Conservation (phyloP, 768 basidiomycete species). For the Sporobolomyces phaffii region DNA sequence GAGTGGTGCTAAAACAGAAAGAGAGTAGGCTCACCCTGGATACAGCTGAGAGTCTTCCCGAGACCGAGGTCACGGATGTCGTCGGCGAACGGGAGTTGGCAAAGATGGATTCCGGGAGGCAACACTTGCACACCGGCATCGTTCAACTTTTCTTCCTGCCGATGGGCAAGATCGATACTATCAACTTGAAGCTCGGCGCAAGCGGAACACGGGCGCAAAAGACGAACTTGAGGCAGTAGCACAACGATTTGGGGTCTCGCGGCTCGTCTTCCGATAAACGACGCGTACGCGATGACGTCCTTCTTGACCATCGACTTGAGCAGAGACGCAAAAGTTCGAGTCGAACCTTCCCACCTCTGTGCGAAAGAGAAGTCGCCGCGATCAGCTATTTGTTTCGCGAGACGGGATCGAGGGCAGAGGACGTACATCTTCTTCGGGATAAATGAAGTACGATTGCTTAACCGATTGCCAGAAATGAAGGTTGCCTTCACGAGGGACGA, state of each 20-base stretch:
- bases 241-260: constrained; percentile 73
- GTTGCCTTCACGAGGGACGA: constrained; percentile 57
- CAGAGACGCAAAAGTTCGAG: constrained; percentile 80
- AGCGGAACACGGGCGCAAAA: too few species aligned
- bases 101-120: constrained; percentile 86
- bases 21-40: constrained; percentile 17
- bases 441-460: constrained; percentile 84
- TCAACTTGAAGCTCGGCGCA: too few species aligned
- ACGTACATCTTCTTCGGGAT: constrained; percentile 79
- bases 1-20: too few species aligned
- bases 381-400: background rate
- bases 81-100: constrained; percentile 89
- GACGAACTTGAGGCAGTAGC: constrained; percentile 73
- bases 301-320: constrained; percentile 75
- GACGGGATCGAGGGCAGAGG: background rate
- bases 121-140: constrained; percentile 63
- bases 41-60: constrained; percentile 59
- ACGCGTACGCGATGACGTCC: constrained; percentile 70
- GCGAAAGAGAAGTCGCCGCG: background rate
- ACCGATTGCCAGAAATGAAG: constrained; percentile 81
- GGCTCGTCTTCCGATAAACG: constrained; percentile 59
- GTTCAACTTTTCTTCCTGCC: constrained; percentile 63
- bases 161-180: too few species aligned
- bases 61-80: constrained; percentile 78
- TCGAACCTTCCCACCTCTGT: constrained; percentile 71